Percentiles rank a stretch among this genome's conserved stretches.
phyloP scores from a whole-genome alignment of 108 stramenopile genomes.

The Phaeodactylum tricornutum region DNA sequence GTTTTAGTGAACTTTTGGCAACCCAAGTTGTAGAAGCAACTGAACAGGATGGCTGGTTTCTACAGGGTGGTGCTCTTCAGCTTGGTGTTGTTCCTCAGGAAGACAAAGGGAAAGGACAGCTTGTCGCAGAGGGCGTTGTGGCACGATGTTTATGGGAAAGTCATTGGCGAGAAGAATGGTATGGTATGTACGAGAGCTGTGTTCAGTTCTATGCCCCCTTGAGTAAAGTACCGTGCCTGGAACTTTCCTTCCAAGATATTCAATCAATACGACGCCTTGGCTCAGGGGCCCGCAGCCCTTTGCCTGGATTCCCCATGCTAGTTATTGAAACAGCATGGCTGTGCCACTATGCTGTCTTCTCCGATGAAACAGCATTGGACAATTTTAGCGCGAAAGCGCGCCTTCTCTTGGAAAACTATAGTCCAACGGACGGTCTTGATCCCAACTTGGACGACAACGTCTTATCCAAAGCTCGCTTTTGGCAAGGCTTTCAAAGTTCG shows the following conservation, averaged over 20 bases:
- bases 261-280: constrained; percentile 36
- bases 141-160: constrained; percentile 86
- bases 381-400: constrained; percentile 29
- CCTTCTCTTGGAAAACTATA: too few relatives aligned
- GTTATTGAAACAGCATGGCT: constrained; percentile 77
- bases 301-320: constrained; percentile 63
- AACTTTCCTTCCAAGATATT: constrained; percentile 58
- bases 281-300: constrained; percentile 23
- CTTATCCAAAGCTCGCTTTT: constrained; percentile 43
- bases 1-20: constrained; percentile 29
- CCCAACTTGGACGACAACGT: constrained; percentile 1
- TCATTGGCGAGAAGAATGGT: constrained; percentile 91
- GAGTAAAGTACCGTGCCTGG: constrained; percentile 63
- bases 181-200: constrained; percentile 53
- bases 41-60: constrained; percentile 60
- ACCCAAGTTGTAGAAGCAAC: constrained; percentile 32
- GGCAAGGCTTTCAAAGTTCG: constrained; percentile 63
- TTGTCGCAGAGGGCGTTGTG: constrained; percentile 44
- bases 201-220: constrained; percentile 78
- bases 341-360: constrained; percentile 72
- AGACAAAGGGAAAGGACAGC: constrained; percentile 14
- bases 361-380: constrained; percentile 28
- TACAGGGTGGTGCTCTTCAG: constrained; percentile 57
- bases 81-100: constrained; percentile 42
- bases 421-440: too few relatives aligned